phyloP scores from a whole-genome alignment of 1,139 yeast species.

The Blastobotrys buckinghamii region DNA sequence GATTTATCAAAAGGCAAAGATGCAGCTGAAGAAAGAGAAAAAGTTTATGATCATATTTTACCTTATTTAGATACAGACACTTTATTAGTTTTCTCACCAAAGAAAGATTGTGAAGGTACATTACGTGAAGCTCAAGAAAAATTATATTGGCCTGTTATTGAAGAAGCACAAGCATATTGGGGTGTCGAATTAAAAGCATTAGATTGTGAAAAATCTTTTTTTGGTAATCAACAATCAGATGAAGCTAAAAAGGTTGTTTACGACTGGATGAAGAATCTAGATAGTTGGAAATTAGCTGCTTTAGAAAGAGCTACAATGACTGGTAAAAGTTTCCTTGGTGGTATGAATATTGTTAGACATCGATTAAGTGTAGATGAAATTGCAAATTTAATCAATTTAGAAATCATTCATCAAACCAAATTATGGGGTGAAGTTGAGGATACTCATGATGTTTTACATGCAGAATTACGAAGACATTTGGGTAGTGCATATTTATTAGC shows the following conservation, averaged over 20 bases:
- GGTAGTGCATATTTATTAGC: constrained; percentile 58
- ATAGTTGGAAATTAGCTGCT: constrained; percentile 75
- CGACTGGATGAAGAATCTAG: constrained; percentile 58
- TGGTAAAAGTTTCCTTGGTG: constrained; percentile 81
- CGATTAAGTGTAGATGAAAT: constrained; percentile 57
- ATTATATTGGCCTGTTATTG: constrained; percentile 66
- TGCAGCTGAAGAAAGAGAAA: constrained; percentile 22
- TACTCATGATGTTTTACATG: constrained; percentile 93
- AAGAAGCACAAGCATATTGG: constrained; percentile 58
- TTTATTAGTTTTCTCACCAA: constrained; percentile 78
- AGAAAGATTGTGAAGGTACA: constrained; percentile 73
- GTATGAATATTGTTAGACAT: constrained; percentile 39
- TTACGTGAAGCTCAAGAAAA: constrained; percentile 72
- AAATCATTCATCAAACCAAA: constrained; percentile 75
- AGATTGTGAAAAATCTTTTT: constrained; percentile 80
- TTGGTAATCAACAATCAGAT: constrained; percentile 68
- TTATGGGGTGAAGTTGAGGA: constrained; percentile 99
- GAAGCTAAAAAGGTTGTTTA: constrained; percentile 58
- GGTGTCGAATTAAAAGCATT: constrained; percentile 49
- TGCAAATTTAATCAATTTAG: constrained; percentile 73
- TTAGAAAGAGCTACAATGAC: constrained; percentile 82
- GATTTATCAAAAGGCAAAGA: constrained; percentile 39
- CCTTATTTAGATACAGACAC: constrained; percentile 94
- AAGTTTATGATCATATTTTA: constrained; percentile 39
- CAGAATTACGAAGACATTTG: constrained; percentile 75